Conservation (phyloP, 2,329 filamentous ascomycete genomes). For the Talaromyces atroroseus region DNA sequence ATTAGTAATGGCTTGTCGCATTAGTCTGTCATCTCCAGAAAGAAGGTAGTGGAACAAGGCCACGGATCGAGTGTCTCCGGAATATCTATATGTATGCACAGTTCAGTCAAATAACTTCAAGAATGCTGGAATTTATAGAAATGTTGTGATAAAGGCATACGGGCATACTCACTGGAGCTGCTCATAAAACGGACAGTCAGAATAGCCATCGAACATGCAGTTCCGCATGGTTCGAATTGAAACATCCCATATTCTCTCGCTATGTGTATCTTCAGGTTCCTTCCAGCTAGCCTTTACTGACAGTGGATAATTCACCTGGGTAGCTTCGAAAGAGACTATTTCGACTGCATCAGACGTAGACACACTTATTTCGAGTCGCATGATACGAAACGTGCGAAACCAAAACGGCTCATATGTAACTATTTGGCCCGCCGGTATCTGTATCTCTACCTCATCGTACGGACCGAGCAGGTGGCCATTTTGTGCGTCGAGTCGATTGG, state of each 20-base stretch:
- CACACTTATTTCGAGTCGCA: constrained; percentile 26
- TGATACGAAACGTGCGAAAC: constrained; percentile 38
- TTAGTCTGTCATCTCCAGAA: constrained; percentile 29
- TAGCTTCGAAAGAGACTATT: constrained; percentile 23
- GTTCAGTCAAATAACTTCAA: neutral
- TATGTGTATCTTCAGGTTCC: constrained; percentile 14
- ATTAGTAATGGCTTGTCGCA: constrained; percentile 29
- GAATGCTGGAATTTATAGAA: neutral
- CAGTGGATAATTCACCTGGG: constrained; percentile 36
- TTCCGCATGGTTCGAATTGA: constrained; percentile 29
- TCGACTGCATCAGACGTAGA: constrained; percentile 19
- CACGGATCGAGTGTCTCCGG: constrained; percentile 21
- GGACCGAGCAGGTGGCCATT: constrained; percentile 33
- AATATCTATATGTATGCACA: constrained; percentile 17
- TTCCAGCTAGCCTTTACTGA: constrained; percentile 24
- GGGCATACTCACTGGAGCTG: constrained; percentile 26
- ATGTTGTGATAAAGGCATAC: neutral
- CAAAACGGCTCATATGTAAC: constrained; percentile 35
- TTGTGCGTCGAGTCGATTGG: constrained; percentile 29
- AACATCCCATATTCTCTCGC: constrained; percentile 25
- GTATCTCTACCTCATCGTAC: constrained; percentile 29
- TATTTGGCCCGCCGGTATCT: constrained; percentile 14
- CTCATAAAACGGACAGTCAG: constrained; percentile 34
- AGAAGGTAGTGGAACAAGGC: constrained; percentile 29
- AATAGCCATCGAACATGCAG: constrained; percentile 33